Conservation (phyloP, 208 protist genomes). For the Naegleria fowleri region DNA sequence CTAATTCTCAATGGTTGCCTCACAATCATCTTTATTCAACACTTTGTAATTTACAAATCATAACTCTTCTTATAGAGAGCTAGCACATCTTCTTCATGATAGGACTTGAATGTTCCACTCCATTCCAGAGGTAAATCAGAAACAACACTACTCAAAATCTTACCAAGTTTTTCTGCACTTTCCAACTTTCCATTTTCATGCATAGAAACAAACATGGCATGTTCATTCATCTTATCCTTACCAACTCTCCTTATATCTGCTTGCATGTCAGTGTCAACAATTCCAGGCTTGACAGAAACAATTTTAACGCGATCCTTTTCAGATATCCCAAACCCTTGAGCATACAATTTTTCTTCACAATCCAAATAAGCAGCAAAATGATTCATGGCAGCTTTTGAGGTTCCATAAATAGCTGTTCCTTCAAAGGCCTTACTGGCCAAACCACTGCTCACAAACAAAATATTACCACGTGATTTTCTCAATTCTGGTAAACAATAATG, state of each 20-base stretch:
- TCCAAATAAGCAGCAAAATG: neutral
- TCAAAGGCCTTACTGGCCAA: neutral
- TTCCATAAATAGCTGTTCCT: neutral
- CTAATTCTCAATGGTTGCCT: no score
- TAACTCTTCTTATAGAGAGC: no score
- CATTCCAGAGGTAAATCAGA: neutral
- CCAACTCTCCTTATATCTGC: neutral
- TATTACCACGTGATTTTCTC: neutral
- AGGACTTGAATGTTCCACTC: neutral
- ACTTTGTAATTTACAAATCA: no score
- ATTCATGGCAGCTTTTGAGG: neutral
- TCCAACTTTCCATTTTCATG: neutral
- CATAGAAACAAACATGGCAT: neutral
- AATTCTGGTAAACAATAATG: neutral
- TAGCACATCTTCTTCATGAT: neutral
- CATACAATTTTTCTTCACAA: neutral
- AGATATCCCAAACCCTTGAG: no score
- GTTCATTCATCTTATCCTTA: neutral
- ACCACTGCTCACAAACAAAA: neutral
- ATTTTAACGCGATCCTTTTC: neutral
- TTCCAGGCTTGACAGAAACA: neutral
- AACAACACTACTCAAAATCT: neutral
- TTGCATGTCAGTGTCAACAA: slow-evolving; percentile 19
- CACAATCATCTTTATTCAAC: no score
- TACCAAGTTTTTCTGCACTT: neutral